Base-by-base conservation (phyloP, 1,139 yeast species). In the Candida anutae region DNA sequence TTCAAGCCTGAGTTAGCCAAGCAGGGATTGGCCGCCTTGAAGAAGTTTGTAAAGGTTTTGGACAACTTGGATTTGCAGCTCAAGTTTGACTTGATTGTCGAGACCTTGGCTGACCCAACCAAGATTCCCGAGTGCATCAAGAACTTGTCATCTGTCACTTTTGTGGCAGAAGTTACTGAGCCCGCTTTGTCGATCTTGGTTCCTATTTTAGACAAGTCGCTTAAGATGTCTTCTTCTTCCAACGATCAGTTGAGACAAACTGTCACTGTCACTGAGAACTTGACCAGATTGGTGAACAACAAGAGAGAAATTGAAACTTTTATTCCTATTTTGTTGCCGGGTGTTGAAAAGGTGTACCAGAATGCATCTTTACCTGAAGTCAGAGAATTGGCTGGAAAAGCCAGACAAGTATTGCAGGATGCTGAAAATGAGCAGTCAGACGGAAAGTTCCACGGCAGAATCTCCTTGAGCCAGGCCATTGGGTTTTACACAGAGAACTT, bases 111-210 rank as follows among this genome's bases (percentile, higher is more conserved):
- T 28, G 83, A 90, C 50, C 97, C 97, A 25, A 69, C 69, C 40
- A 82, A 81, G 50, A 94, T 88, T 28, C 82, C 95, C 33, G 81
- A 77, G 35, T 87, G 95, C 57, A 84, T 90, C 55, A 84, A 82
- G 57, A 76, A 88, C 28, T 70, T 90, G 38, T 81, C 95, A 2
- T 83, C 94, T 26, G 97, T 90, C 30, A 90, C 98, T 0, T 90
- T 90, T 55, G 98, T 90, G 28, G 95, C 98, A 27, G 98, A 90
- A 62, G 98, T 90, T 37, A 90, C 97, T 12, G 97, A 88, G 59
- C 94, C 97, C 6, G 93, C 95, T 5, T 68, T 90, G 42, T 74
- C 97, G 4, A 62, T 90, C 34, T 69, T 90, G 44, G 96, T 85
- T 23, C 98, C 98, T 28, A 88, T 88, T 43, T 71, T 90, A 48